Conservation (phyloP, 1,284 basidiomycete species). For the Moniliella sp. region DNA sequence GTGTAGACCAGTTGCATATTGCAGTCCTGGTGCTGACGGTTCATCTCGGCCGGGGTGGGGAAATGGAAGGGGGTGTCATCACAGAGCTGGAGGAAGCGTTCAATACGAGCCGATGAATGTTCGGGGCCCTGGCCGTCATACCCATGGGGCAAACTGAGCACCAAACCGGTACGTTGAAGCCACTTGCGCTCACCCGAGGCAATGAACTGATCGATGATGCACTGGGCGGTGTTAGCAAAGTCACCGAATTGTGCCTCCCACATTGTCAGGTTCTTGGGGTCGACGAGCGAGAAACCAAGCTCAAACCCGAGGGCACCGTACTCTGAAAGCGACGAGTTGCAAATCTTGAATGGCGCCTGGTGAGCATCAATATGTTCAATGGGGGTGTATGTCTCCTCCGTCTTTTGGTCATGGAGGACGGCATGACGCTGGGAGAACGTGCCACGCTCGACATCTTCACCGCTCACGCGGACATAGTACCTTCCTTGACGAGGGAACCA, state of each 20-base stretch:
- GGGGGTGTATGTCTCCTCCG: constrained; percentile 49
- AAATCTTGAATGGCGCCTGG: constrained; percentile 78
- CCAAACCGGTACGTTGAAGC: constrained; percentile 11
- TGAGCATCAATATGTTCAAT: constrained; percentile 43
- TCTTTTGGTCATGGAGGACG: constrained; percentile 83
- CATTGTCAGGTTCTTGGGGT: constrained; percentile 53
- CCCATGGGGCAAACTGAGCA: constrained; percentile 13
- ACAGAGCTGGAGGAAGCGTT: constrained; percentile 28
- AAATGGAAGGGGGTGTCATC: constrained; percentile 1
- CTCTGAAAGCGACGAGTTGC: constrained; percentile 28
- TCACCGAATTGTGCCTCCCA: constrained; percentile 81
- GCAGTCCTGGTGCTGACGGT: constrained; percentile 88
- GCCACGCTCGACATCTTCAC: constrained; percentile 55
- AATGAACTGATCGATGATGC: constrained; percentile 63
- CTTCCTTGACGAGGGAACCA: constrained; percentile 57
- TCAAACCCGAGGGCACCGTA: constrained; percentile 45
- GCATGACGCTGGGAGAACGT: constrained; percentile 72
- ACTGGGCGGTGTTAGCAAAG: constrained; percentile 66
- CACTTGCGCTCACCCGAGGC: constrained; percentile 52
- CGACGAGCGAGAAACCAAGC: constrained; percentile 62
- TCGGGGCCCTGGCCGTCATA: constrained; percentile 67
- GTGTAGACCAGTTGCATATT: constrained; percentile 67
- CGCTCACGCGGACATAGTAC: constrained; percentile 61
- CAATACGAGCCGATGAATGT: constrained; percentile 54
- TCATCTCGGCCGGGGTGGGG: constrained; percentile 65